Percentiles rank a stretch among this genome's conserved stretches.
Evolutionary conservation across 805 yeast genomes (phyloP).

Genomic region (Ogataea pini): DNA sequence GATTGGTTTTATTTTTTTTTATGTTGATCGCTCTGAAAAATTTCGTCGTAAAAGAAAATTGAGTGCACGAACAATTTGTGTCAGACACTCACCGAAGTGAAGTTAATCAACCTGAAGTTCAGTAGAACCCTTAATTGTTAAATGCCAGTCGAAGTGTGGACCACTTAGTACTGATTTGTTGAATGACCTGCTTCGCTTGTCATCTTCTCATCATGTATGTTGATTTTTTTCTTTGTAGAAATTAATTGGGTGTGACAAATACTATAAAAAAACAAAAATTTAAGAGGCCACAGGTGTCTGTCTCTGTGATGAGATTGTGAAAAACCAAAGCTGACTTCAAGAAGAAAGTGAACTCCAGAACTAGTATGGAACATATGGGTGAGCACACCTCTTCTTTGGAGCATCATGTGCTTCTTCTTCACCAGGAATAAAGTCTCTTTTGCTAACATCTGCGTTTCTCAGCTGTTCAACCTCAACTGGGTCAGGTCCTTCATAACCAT

Average conservation of each 20-base stretch:
- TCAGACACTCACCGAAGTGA: not conserved
- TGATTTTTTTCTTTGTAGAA: not conserved
- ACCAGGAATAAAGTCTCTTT: conserved; percentile 20
- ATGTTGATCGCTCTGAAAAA: conserved; percentile 3
- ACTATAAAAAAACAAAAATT: conserved; percentile 2
- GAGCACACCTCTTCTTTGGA: conserved; percentile 23
- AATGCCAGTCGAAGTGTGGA: too few relatives aligned
- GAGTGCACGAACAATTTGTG: not conserved
- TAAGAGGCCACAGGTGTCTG: conserved; percentile 4
- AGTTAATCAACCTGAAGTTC: too few relatives aligned
- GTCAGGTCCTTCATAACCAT: conserved; percentile 27
- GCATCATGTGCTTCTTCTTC: conserved; percentile 9
- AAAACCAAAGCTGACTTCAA: conserved; percentile 1
- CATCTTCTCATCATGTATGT: too few relatives aligned
- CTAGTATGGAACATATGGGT: conserved; percentile 27
- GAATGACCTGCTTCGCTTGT: too few relatives aligned
- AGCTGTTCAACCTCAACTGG: conserved; percentile 23
- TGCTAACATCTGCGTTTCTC: conserved; percentile 15
- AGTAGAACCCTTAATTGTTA: too few relatives aligned
- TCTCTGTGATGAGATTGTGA: conserved; percentile 1
- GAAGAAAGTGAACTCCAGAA: not conserved
- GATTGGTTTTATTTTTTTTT: not conserved
- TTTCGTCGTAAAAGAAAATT: conserved; percentile 2
- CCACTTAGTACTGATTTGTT: too few relatives aligned
- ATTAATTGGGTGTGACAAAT: not conserved